Conservation (phyloP, 148 eudicot species). For the Talinum fruticosum region DNA sequence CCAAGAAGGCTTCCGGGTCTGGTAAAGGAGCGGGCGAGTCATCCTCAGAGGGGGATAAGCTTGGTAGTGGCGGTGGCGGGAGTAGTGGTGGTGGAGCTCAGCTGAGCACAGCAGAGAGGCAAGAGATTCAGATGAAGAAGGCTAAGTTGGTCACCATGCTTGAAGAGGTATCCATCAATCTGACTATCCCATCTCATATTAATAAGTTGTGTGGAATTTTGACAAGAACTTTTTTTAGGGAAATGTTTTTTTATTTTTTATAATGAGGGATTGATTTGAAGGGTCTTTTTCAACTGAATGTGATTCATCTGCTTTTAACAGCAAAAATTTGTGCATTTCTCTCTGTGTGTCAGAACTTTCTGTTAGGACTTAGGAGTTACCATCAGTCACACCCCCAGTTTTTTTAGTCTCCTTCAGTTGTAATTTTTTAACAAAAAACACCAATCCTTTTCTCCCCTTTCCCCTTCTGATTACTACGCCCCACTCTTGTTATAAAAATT, state of each 20-base stretch:
- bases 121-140: conserved; percentile 77
- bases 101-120: conserved; percentile 62
- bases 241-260: conserved; percentile 7
- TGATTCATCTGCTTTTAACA: conserved; percentile 26
- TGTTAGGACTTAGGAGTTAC: conserved; percentile 34
- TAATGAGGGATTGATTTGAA: conserved; percentile 15
- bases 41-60: conserved; percentile 21
- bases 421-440: conserved; percentile 10
- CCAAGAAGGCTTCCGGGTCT: conserved; percentile 17
- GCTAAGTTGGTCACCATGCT: conserved; percentile 82
- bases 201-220: not conserved
- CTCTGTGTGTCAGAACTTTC: conserved; percentile 33
- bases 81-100: conserved; percentile 33
- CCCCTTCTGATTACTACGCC: conserved; percentile 5
- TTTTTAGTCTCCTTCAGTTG: not conserved
- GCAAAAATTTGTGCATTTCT: conserved; percentile 14
- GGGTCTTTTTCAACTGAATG: conserved; percentile 38
- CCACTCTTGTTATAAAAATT: not conserved
- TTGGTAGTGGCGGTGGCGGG: conserved; percentile 15
- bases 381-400: conserved; percentile 22
- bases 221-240: not conserved
- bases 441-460: not conserved
- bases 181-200: not conserved
- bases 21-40: conserved; percentile 17
- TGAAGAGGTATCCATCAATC: conserved; percentile 62